Percentiles rank a stretch among this genome's conserved stretches.
These are phyloP conservation scores for Exophiala calicioides DNA, from an alignment of 2,329 filamentous ascomycete genomes.

Conservation along the genomic window DNA sequence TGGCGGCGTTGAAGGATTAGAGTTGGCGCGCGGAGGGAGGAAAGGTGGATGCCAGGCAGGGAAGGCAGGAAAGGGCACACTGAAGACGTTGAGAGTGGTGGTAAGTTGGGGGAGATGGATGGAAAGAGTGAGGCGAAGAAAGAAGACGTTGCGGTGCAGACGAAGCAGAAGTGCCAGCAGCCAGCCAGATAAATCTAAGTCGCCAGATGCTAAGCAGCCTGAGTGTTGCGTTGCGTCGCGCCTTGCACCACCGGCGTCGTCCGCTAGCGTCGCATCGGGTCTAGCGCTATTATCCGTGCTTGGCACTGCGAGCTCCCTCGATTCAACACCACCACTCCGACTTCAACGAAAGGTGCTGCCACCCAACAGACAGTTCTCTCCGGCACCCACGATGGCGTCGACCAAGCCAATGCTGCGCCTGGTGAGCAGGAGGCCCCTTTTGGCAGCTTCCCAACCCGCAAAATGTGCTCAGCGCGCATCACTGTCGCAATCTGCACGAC, in stretches of 20 bases:
- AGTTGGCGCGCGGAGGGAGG: not conserved
- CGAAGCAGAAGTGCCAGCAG: no score
- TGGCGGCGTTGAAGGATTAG: not conserved
- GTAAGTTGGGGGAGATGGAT: slow-evolving; percentile 9
- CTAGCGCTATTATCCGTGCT: not conserved
- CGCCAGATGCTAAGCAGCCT: slow-evolving; percentile 4
- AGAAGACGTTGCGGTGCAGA: no score
- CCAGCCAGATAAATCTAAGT: slow-evolving; percentile 9
- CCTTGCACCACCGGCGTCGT: slow-evolving; percentile 1
- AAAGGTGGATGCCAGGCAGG: slow-evolving; percentile 2
- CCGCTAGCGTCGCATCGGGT: no score
- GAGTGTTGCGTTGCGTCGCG: not conserved
- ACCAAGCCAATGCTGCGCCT: slow-evolving; percentile 48
- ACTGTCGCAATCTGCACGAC: slow-evolving; percentile 37
- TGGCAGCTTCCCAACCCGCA: slow-evolving; percentile 38
- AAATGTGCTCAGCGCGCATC: slow-evolving; percentile 30
- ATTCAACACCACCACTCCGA: not conserved
- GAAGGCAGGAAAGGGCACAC: slow-evolving; percentile 1
- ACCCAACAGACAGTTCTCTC: not conserved
- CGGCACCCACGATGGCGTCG: slow-evolving; percentile 41
- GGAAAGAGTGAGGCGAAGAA: slow-evolving; percentile 14
- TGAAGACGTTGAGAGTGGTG: not conserved
- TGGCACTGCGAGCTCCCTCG: not conserved
- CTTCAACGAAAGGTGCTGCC: not conserved
- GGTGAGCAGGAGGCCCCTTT: slow-evolving; percentile 42